phyloP scores from a whole-genome alignment of 305 asterid genomes.

The Solanum hybrid region DNA sequence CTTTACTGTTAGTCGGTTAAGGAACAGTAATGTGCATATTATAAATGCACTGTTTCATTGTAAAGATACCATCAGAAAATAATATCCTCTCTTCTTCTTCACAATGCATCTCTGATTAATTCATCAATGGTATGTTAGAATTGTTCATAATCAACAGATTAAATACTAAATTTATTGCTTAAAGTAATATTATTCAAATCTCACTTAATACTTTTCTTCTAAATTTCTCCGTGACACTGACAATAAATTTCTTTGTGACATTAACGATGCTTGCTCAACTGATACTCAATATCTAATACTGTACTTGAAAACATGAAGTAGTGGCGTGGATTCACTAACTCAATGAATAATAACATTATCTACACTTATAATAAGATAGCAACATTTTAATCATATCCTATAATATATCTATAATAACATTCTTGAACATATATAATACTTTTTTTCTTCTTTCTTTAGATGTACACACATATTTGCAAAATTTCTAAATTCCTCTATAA shows the following conservation, averaged over 20 bases:
- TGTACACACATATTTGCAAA: background rate
- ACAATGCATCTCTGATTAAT: too few species aligned
- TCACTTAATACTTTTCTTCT: background rate
- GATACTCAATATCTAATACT: too few species aligned
- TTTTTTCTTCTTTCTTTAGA: background rate
- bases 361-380: background rate
- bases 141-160: too few species aligned
- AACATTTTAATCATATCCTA: background rate
- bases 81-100: too few species aligned
- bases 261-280: background rate
- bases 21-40: too few species aligned
- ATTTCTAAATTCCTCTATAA: background rate
- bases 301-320: background rate
- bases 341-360: background rate
- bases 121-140: too few species aligned
- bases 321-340: background rate
- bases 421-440: too few species aligned
- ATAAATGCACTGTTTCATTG: too few species aligned
- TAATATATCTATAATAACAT: background rate
- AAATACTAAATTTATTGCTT: background rate
- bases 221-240: too few species aligned
- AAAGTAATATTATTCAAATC: background rate
- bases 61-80: too few species aligned
- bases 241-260: background rate
- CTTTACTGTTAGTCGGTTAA: too few species aligned